Base-by-base conservation (phyloP, 192 early-diverging fungal species). In the Phycomyces blakesleeanus region DNA sequence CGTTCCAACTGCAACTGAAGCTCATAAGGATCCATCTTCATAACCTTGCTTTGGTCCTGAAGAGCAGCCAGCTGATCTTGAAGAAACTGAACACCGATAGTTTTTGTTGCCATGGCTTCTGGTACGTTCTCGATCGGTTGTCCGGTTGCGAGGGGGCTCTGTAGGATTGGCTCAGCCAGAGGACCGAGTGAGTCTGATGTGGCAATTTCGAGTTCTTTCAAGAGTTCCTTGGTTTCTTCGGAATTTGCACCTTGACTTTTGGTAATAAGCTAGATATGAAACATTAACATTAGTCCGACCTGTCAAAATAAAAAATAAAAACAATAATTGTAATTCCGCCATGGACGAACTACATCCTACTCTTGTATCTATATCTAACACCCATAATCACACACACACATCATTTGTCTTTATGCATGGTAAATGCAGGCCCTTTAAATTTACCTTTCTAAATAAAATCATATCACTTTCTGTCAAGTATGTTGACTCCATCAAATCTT, bases 1-100 rank as follows among this genome's bases (percentile, higher is more conserved):
- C 89, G 86, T 73, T 98, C 94, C 0, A 98, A 71, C 58, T 85
- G 85, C 14, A 87, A 54, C 69, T 98, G 94, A 55, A 86, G 79
- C 16, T 91, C 85, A 71, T 83, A 91, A 25, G 78, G 76, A 38
- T 81, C 70, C 37, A 86, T 77, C 15, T 83, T 55, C 0, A 60
- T 5, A 0, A 44, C 34, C 21, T 64, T 59, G 10, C 66, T 51
- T 14, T 59, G 51, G 40, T 80, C 61, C 18, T 73, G 61, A 3
- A 87, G 69, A 0, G 87, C 80, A 39, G 75, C 65, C n/a, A 95
- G 80, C 15, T 88, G 85, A 12, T 81, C 76, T 41, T 84, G 78
- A 25, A 98, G 79, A 52, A 95, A 82, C 25, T 76, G 71, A 25
- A 96, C 88, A 22, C 96, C 96, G 10, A 84, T 57, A 24, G 91